Conservation (phyloP, 108 stramenopile species). For the Pseudonitzschia delicatissima region DNA sequence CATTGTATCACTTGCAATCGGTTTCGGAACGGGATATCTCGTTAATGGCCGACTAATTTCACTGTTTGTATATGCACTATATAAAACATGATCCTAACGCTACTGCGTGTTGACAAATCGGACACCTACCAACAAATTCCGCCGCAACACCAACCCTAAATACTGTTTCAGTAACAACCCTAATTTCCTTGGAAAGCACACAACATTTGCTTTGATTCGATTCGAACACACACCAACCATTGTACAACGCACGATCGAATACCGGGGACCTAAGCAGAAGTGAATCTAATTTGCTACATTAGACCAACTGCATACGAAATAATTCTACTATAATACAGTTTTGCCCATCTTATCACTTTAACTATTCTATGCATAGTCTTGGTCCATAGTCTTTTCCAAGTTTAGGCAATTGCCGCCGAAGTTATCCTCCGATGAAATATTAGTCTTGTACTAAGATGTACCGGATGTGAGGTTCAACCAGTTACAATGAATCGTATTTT, state of each 20-base stretch:
- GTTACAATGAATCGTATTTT: no score
- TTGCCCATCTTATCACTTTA: no score
- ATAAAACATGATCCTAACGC: not conserved
- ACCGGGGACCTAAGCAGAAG: constrained; percentile 29
- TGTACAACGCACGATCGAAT: not conserved
- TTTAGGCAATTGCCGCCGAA: not conserved
- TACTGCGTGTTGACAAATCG: not conserved
- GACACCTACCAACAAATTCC: not conserved
- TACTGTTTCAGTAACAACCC: constrained; percentile 3
- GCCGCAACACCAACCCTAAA: constrained; percentile 6
- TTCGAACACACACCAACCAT: not conserved
- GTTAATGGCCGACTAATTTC: constrained; percentile 29
- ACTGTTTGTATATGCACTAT: constrained; percentile 1
- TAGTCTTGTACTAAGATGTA: not conserved
- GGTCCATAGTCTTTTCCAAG: no score
- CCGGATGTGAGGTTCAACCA: no score
- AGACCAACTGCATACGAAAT: constrained; percentile 21
- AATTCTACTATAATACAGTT: no score
- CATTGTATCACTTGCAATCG: constrained; percentile 77
- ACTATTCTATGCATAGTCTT: no score
- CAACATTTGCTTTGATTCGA: not conserved
- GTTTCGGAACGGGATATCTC: constrained; percentile 84
- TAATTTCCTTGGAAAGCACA: not conserved
- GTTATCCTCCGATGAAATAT: not conserved
- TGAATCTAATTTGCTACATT: constrained; percentile 29